Conservation (phyloP, 176 grass and related monocot species). For the Carex scoparia region DNA sequence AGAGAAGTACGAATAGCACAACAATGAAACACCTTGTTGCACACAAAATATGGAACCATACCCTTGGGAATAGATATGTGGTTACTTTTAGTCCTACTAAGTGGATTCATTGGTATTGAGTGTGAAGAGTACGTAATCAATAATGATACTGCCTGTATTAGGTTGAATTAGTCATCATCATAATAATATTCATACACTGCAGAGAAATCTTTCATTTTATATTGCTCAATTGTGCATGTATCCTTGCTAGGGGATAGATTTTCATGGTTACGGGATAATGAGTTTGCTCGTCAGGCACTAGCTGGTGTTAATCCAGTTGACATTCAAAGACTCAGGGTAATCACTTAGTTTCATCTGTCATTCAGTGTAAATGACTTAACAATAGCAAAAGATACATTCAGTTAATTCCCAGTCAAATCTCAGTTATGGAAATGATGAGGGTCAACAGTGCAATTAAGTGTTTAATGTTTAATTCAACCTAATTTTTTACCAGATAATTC, state of each 20-base stretch:
- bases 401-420: background rate
- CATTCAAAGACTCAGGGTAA: conserved; percentile 49
- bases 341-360: conserved; percentile 10
- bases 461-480: background rate
- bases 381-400: background rate
- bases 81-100: background rate
- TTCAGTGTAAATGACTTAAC: background rate
- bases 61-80: background rate
- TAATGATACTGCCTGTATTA: background rate
- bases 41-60: background rate
- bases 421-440: background rate
- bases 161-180: background rate
- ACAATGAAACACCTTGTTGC: background rate
- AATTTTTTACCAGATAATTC: background rate
- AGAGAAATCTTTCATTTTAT: background rate
- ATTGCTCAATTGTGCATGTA: background rate
- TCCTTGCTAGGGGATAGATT: conserved; percentile 50
- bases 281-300: conserved; percentile 57
- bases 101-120: background rate
- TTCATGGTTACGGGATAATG: conserved; percentile 65
- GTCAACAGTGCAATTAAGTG: background rate
- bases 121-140: background rate
- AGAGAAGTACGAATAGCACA: background rate
- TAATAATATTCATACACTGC: background rate
- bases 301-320: conserved; percentile 56